phyloP scores from a whole-genome alignment of 345 rosid genomes.

The Viola odorata region DNA sequence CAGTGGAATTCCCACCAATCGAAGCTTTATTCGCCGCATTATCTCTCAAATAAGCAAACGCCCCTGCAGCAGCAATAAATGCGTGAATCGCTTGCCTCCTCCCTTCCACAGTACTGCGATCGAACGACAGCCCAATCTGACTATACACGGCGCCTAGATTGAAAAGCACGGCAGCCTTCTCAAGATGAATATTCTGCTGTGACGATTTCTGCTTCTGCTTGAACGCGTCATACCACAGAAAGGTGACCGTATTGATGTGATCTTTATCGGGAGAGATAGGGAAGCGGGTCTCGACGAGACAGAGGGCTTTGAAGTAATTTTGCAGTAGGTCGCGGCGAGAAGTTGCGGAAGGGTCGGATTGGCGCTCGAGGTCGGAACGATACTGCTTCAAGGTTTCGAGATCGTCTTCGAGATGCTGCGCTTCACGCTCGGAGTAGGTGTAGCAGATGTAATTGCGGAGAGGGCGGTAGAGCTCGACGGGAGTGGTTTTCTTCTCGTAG shows the following conservation, averaged over 20 bases:
- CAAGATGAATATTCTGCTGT: conserved; percentile 88
- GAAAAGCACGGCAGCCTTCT: conserved; percentile 86
- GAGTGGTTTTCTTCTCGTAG: conserved; percentile 77
- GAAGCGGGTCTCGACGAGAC: conserved; percentile 84
- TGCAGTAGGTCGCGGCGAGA: conserved; percentile 79
- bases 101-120: conserved; percentile 77
- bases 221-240: conserved; percentile 86
- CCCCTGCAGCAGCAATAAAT: conserved; percentile 78
- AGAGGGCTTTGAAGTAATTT: conserved; percentile 68
- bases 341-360: conserved; percentile 60
- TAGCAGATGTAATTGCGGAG: conserved; percentile 73
- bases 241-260: conserved; percentile 72
- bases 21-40: conserved; percentile 71
- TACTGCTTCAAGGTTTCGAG: conserved; percentile 60
- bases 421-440: conserved; percentile 93
- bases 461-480: conserved; percentile 88
- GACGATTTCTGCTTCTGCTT: conserved; percentile 75
- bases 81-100: conserved; percentile 87
- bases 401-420: conserved; percentile 89
- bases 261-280: conserved; percentile 84
- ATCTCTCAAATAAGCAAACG: conserved; percentile 70
- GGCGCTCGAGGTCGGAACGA: conserved; percentile 82
- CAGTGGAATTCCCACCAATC: conserved; percentile 63
- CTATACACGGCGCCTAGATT: conserved; percentile 81
- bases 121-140: conserved; percentile 77